Evolutionary conservation across 768 basidiomycete species (phyloP), one percentile per base, ranked within the genome.

Genomic region (Kwoniella sp.): DNA sequence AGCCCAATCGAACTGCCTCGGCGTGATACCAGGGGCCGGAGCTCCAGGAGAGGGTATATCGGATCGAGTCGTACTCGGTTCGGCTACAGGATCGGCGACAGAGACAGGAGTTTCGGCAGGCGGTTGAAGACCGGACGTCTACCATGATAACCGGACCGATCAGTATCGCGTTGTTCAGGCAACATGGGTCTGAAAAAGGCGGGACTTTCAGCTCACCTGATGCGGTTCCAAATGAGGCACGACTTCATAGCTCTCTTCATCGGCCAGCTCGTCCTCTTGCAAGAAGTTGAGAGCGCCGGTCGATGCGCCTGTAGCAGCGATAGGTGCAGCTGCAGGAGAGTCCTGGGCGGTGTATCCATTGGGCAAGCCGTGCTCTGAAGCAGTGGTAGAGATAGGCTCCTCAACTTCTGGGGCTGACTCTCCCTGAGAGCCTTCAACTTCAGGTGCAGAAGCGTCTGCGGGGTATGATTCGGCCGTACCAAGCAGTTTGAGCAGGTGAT

Each of bases 261-360:
- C 45, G 9, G 67, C 70, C 37, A 77, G 48, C 66, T 77, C 75
- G 64, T 74, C 73, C 20, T 73, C 71, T 59, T 77, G 75, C 41
- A 77, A 59, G 67, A 77, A 77, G 60, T 73, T 74, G 61, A 77
- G 38, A 7, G 58, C 62, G 20, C 68, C 66, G n/a, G 29, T 47
- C 25, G 41, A 26, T 29, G 9, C 29, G 11, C 34, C 52, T 1
- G 53, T 9, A 2, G 23, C 23, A 11, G 28, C 30, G 13, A 50
- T 58, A 23, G 13, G 9, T 4, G 57, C n/a, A 23, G 13, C 2
- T 4, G 57, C n/a, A 23, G 48, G 26, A 5, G 28, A 12, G 11
- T 47, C 47, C 9, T 38, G 38, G 20, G 23, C 25, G 12, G 53
- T 17, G 34, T 54, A 5, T n/a, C 58, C 62, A 50, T 63, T 63